Base-by-base conservation (phyloP, 2,329 filamentous ascomycete genomes). In the Phialocephala sp. region DNA sequence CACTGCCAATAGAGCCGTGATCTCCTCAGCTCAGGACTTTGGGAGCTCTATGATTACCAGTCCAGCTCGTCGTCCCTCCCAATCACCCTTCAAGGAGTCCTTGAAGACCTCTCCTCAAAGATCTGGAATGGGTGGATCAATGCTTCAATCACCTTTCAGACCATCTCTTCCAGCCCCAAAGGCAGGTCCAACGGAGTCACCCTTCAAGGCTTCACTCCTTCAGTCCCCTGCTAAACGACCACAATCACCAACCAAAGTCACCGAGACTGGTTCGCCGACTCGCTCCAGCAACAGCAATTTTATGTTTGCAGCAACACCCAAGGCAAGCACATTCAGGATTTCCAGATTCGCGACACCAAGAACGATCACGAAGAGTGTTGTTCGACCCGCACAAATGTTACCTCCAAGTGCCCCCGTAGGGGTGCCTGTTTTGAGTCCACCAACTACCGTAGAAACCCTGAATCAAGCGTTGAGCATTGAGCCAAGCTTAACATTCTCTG, bases 101-200 rank as follows among this genome's bases (percentile, higher is more conserved):
- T 78, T 88, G 74, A 85, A 81, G 67, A 85, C 84, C 1, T 86
- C 87, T 0, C 83, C 87, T 0, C 86, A 85, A 72, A 79, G 80
- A 41, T 73, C 80, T 12, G 61, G 66, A 9, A 60, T 75, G 18
- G 71, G 72, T 22, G 70, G 71, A 20, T 70, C 71, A 43, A 62
- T 74, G 60, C 64, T 73, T n/a, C 65, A 70, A 41, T 75, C 74
- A 1, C 73, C 75, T 24, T 74, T 76, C 66, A 76, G 74, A 61
- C 63, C 64, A 47, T 72, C 73, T 39, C 66, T 73, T 18, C 66
- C 69, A 45, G 63, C 73, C 24, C 67, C 70, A 24, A 70, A 72
- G 35, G 15, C 71, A 50, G 32, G 62, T 41, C 41, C 67, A 36
- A 24, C 52, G 4, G 65, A 66, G 35, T 68, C 73, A 11, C 50